Conservation (phyloP, 2,329 filamentous ascomycete genomes). For the Coleophoma eucalyptorum region DNA sequence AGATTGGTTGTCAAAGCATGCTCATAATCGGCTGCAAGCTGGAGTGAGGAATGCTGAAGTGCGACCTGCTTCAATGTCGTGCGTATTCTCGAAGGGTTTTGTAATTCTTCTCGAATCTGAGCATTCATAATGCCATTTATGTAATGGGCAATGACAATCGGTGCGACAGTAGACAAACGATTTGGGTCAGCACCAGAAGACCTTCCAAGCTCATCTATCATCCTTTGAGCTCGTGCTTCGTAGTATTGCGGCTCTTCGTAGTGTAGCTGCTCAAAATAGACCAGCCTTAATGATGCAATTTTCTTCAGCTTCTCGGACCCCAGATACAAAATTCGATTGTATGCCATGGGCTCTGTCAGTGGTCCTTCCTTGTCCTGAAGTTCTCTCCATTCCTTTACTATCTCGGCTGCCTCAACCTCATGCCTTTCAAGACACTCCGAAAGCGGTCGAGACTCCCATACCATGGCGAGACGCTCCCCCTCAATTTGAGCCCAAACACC, state of each 20-base stretch:
- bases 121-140: conserved; percentile 46
- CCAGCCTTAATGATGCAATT: conserved; percentile 48
- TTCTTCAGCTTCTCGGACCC: conserved; percentile 45
- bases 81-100: conserved; percentile 8
- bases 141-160: conserved; percentile 39
- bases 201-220: conserved; percentile 32
- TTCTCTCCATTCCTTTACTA: conserved; percentile 42
- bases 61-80: conserved; percentile 32
- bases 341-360: conserved; percentile 40
- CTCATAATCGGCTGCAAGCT: conserved; percentile 53
- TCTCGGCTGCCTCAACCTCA: conserved; percentile 32
- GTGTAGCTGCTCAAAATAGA: conserved; percentile 48
- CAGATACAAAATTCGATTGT: conserved; percentile 49
- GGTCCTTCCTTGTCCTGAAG: conserved; percentile 29
- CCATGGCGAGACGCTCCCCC: conserved; percentile 48
- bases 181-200: conserved; percentile 10
- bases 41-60: conserved; percentile 45
- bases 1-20: conserved; percentile 43
- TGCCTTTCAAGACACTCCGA: conserved; percentile 30
- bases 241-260: conserved; percentile 50
- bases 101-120: conserved; percentile 40
- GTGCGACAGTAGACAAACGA: conserved; percentile 14
- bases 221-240: conserved; percentile 36
- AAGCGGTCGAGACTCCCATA: conserved; percentile 36
- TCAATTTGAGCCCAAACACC: conserved; percentile 51